Evolutionary conservation across 2,329 filamentous ascomycete genomes (phyloP), one percentile per base, ranked within the genome.

Genomic region (Sporothrix protearum): DNA sequence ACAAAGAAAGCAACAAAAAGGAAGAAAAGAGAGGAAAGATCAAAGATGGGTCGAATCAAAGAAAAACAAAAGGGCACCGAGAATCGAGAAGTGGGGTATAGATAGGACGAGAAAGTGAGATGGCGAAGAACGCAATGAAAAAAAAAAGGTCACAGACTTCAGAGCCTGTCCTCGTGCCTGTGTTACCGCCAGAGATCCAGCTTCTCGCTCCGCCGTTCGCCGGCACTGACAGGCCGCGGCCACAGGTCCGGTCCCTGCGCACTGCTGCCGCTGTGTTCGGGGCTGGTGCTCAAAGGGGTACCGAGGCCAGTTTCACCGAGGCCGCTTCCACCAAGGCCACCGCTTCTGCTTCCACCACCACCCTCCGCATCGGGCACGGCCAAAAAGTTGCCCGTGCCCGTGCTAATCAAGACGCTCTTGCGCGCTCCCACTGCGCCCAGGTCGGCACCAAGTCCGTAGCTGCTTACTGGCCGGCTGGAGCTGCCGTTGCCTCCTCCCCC

Each of bases 401-500:
- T 84, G 28, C 83, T 85, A 53, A 88, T 79, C 75, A 89, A 81
- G 71, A 88, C 80, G 71, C 87, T 88, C 74, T 83, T 82, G 71
- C 87, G 80, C 16, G 85, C 84, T 7, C 85, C 86, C 7, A 84
- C 83, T 4, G 80, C 79, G 71, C 85, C 83, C 85, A 86, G 79
- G 73, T 88, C 86, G 19, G 84, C 81, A n/a, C 82, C 83, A 47
- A 89, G 81, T 16, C 87, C 87, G 77, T 88, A 89, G 76, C 83
- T 86, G 78, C 86, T 88, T 70, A 84, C 79, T 42, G 86, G 86
- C 47, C 86, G 83, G 73, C 74, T 71, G 19, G 73, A 74, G 68
- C 75, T 77, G 39, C 75, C 75, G 64, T 76, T 71, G 68, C 78
- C 73, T 74, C 77, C 75, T 74, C 75, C 71, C 78, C 80, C 75